Base-by-base conservation (phyloP, 208 protist species). In the Strigomonas oncopelti region DNA sequence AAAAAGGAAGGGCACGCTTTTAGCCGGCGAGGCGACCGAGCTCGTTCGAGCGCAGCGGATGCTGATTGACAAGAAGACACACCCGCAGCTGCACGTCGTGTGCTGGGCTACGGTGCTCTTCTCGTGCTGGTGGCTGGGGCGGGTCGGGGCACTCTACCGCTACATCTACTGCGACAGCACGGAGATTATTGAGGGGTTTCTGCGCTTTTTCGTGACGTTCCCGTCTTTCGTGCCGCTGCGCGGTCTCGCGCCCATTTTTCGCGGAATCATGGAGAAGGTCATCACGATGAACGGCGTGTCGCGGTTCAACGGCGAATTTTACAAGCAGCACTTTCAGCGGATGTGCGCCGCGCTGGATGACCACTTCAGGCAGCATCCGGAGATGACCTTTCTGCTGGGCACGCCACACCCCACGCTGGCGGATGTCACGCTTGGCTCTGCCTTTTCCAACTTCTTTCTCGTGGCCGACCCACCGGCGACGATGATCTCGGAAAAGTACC, bases 371-470 rank as follows among this genome's bases (percentile, higher is more conserved):
- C 45, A 70, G 14, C 64, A 85, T 48, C 74, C 75, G 0, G 62
- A 75, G 16, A 56, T 74, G 27, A 20, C 54, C 34, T 93, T 87
- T 75, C 31, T 96, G 34, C 78, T 96, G 29, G 71, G 85, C 65
- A 96, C 88, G 11, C 88, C 88, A 24, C 86, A 93, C 62, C 91
- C 91, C 3, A 93, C 85, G 11, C 64, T 96, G 24, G 84, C 86
- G 0, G 91, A 96, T 54, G 91, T 92, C 29, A 79, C 80, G n/a
- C 79, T 96, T 13, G 81, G 83, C 11, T 72, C 88, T 0, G 78
- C 71, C 20, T 96, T 96, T 58, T 91, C 86, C 13, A 72, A 74
- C 24, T 83, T 84, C 51, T 96, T 96, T 64, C 62, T 93, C 27
- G 81, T 84, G 69, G 86, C 92, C 54, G 81, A 91, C 61, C 85